Percentiles rank a stretch among this genome's conserved stretches.
phyloP scores from a whole-genome alignment of 495 filamentous ascomycete genomes.

The Penicillium egyptiacum region DNA sequence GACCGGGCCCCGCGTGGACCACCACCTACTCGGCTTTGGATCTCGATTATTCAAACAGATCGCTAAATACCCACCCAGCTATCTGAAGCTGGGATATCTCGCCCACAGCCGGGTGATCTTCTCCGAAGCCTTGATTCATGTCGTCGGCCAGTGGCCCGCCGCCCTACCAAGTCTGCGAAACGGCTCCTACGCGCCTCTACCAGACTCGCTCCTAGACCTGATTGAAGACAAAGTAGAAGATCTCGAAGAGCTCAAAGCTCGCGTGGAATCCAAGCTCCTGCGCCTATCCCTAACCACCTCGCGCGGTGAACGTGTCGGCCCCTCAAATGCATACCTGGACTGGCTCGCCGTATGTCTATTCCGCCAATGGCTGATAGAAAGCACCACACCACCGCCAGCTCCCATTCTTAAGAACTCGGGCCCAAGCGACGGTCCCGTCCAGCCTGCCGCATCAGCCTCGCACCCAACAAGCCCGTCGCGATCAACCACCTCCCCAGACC shows the following conservation, averaged over 20 bases:
- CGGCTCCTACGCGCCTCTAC: conserved; percentile 55
- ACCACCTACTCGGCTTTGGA: conserved; percentile 89
- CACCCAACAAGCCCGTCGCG: conserved; percentile 23
- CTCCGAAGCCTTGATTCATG: conserved; percentile 83
- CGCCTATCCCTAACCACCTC: conserved; percentile 76
- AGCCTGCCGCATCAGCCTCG: conserved; percentile 28
- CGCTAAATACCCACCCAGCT: conserved; percentile 87
- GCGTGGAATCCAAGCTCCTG: conserved; percentile 74
- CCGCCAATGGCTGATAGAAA: conserved; percentile 87
- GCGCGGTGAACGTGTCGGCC: conserved; percentile 75
- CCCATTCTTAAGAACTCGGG: conserved; percentile 46
- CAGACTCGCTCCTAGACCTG: conserved; percentile 73
- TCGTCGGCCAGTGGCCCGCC: conserved; percentile 87
- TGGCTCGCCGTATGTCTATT: conserved; percentile 86
- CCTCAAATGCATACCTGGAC: conserved; percentile 74
- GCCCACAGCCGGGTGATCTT: conserved; percentile 84
- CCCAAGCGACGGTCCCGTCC: conserved; percentile 19
- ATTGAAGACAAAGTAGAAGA: conserved; percentile 91
- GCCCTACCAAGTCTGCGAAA: conserved; percentile 74
- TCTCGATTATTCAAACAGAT: conserved; percentile 89
- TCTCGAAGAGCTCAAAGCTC: conserved; percentile 65
- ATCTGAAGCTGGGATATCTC: conserved; percentile 84
- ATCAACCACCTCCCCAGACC: conserved; percentile 25
- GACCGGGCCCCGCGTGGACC: conserved; percentile 85
- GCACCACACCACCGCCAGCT: conserved; percentile 67